Conservation (phyloP, 768 basidiomycete species). For the Mycena vulgaris region DNA sequence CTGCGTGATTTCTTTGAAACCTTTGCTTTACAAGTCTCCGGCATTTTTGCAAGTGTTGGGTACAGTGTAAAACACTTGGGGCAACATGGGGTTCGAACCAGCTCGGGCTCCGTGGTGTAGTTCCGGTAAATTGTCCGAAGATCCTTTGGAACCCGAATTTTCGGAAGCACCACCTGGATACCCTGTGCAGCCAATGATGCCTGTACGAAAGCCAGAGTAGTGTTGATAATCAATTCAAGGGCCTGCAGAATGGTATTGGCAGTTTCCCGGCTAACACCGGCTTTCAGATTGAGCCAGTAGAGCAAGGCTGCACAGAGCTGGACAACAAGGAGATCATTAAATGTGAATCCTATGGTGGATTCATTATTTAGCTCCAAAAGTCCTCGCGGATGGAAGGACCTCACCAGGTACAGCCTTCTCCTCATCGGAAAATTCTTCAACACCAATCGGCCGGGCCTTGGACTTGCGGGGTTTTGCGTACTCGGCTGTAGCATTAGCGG, state of each 20-base stretch:
- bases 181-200: conserved; percentile 4
- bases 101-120: neutral
- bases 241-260: conserved; percentile 3
- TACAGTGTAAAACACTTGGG: no score
- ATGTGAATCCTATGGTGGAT: no score
- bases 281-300: neutral
- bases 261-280: neutral
- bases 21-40: conserved; percentile 8
- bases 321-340: no score
- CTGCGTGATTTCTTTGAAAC: neutral
- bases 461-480: no score
- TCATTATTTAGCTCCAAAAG: no score
- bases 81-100: neutral
- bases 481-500: no score
- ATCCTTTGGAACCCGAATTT: neutral
- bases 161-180: neutral
- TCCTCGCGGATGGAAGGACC: no score
- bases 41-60: neutral
- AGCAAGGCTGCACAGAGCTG: neutral
- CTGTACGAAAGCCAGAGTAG: neutral
- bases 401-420: no score
- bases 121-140: neutral
- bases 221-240: conserved; percentile 3
- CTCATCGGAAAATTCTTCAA: no score
- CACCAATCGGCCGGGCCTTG: no score